Percentiles rank a stretch among this genome's conserved stretches.
Evolutionary conservation across 345 rosid species (phyloP).

Genomic region (Gossypium stocksii): DNA sequence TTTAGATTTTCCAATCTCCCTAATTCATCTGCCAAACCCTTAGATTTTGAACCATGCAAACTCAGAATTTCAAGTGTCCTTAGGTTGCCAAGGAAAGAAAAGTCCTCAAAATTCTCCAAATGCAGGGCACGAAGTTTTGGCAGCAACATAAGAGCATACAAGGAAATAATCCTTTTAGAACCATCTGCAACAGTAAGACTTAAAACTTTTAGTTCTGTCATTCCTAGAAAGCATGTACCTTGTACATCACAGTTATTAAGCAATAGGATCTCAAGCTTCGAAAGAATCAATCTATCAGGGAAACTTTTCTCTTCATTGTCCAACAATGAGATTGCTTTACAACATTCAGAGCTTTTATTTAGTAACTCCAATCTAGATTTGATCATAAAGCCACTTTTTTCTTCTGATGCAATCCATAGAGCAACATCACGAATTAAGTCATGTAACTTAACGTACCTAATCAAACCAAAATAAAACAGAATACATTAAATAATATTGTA

Average conservation of each 20-base stretch:
- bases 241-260: not conserved
- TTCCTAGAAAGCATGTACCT: not conserved
- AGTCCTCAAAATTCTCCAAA: not conserved
- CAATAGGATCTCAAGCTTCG: not conserved
- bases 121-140: not conserved
- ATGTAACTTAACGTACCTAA: not conserved
- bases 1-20: not conserved
- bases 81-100: not conserved
- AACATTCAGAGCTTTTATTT: not conserved
- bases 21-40: not conserved
- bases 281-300: not conserved
- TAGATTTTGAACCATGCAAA: not conserved
- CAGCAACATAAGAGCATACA: not conserved
- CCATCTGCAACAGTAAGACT: not conserved
- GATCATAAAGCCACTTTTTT: not conserved
- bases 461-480: not conserved
- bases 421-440: not conserved
- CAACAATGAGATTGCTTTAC: not conserved
- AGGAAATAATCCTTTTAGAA: not conserved
- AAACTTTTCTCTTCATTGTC: not conserved
- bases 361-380: not conserved
- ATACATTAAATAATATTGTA: not conserved
- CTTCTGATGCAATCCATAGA: not conserved
- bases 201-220: not conserved
- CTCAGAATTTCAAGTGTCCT: not conserved